Evolutionary conservation across 2,329 filamentous ascomycete genomes (phyloP), one percentile per base, ranked within the genome.

Genomic region (Neocucurbitaria cava): DNA sequence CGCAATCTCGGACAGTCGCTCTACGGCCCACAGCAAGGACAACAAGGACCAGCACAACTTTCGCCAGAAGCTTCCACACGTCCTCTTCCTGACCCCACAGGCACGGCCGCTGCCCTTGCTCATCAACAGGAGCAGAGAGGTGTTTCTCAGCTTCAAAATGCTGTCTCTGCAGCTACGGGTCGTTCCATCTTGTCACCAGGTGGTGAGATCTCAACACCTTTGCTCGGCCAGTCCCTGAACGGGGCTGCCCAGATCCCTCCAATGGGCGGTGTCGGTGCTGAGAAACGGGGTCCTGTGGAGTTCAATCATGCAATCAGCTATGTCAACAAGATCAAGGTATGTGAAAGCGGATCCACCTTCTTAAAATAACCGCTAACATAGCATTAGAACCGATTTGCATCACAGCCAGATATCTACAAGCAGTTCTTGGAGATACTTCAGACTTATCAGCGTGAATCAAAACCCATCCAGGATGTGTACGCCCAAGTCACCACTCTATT

Each of bases 251-350:
- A 64, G 79, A 85, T 77, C 77, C 88, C 77, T 78, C 84, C 75
- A 78, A 84, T 77, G 78, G 81, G 77, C 23, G 75, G 74, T n/a
- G 78, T 80, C 51, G 77, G 76, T 47, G 67, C 68, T 73, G 93
- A 96, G 76, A 96, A 95, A 72, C 87, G 93, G 51, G 94, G 93
- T 0, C 95, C 95, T 1, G 95, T 99, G 17, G 95, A 99, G 72
- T 99, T 99, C 77, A 99, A 99, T 73, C 95, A 99, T 78, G 95
- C 95, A 0, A 99, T 99, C 61, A 98, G 93, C 75, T 99, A 99
- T 70, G 95, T 99, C 49, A 99, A 99, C 74, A 99, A 99, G 79
- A 99, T 99, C 70, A 99, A 99, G 88, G 93, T 95, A 79, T 75
- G 84, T 66, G 40, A 41, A 18, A n/a, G 44, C 17, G 18, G 17